Evolutionary conservation across 805 yeast species (phyloP).

Genomic region (Debaryomyces castellii): DNA sequence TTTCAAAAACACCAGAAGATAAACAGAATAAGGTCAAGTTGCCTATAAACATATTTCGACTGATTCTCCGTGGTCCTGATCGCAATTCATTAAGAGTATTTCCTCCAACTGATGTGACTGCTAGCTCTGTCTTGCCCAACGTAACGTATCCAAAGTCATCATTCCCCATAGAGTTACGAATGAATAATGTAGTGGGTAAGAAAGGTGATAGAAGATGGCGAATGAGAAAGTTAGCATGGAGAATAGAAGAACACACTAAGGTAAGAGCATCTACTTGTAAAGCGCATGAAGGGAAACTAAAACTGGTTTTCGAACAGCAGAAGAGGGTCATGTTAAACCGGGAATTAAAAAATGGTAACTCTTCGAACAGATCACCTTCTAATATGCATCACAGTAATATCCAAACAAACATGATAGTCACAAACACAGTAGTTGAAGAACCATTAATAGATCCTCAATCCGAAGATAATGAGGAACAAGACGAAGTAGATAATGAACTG

Average conservation of each 20-base stretch:
- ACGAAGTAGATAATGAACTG: not conserved
- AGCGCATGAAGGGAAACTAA: constrained; percentile 53
- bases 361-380: constrained; percentile 2
- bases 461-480: not conserved
- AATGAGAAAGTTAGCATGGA: constrained; percentile 86
- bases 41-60: constrained; percentile 74
- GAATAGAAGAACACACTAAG: constrained; percentile 79
- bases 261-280: constrained; percentile 59
- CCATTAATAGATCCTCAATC: not conserved
- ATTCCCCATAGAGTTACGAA: constrained; percentile 77
- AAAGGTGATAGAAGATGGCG: constrained; percentile 76
- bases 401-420: not conserved
- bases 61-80: constrained; percentile 79
- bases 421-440: not conserved
- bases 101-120: constrained; percentile 92
- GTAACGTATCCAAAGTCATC: constrained; percentile 86
- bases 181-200: constrained; percentile 64
- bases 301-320: constrained; percentile 40
- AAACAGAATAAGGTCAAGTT: constrained; percentile 41
- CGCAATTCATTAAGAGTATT: constrained; percentile 85
- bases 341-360: constrained; percentile 7
- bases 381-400: constrained; percentile 9
- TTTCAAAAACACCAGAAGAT: constrained; percentile 30
- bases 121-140: constrained; percentile 83
- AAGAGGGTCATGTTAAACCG: constrained; percentile 13